Conservation (phyloP, 1,284 basidiomycete genomes). For the Leccinum subatratum region DNA sequence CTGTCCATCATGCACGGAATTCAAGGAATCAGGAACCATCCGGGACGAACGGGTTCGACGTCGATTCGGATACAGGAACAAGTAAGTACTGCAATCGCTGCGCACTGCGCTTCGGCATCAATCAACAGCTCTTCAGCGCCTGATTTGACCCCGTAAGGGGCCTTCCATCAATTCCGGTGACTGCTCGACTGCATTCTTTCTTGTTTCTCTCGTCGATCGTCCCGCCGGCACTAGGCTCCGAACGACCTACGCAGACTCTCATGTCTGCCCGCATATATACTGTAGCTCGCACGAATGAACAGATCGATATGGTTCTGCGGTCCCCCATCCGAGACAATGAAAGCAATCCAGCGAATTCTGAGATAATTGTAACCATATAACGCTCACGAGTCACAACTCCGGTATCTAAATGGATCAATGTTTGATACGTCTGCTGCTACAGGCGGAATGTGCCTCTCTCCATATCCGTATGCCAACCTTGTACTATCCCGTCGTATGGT, state of each 20-base stretch:
- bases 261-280: not conserved
- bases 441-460: not conserved
- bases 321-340: not conserved
- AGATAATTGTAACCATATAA: not conserved
- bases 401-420: not conserved
- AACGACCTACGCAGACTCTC: not conserved
- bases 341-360: not conserved
- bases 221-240: not conserved
- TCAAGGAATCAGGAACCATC: constrained; percentile 1
- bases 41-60: not conserved
- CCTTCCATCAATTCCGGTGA: not conserved
- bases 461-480: not conserved
- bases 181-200: not conserved
- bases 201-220: not conserved
- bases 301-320: not conserved
- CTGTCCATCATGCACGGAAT: not conserved
- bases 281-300: not conserved
- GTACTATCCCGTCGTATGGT: not conserved
- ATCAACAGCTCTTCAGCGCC: not conserved
- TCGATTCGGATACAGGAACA: not conserved
- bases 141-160: not conserved
- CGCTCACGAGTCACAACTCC: not conserved
- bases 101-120: not conserved
- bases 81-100: not conserved
- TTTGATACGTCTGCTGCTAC: not conserved